Evolutionary conservation across 1,284 basidiomycete species (phyloP), one percentile per base, ranked within the genome.

Genomic region (Rhodotorula sp.): DNA sequence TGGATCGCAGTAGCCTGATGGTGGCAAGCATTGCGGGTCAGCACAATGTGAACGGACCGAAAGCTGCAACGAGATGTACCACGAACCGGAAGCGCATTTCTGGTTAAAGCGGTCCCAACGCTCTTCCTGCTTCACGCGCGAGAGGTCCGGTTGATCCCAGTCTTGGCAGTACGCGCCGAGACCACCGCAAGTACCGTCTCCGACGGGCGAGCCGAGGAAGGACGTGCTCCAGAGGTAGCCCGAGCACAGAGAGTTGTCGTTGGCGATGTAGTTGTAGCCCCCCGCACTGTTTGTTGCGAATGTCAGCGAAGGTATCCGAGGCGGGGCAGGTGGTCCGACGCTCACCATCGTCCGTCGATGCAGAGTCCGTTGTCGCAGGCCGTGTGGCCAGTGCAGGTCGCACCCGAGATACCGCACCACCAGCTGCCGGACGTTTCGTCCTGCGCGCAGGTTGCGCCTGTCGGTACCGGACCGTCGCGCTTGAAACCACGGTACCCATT

Each of bases 121-220:
- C 49, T 70, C 31, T 15, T 52, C 65, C 29, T 26, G n/a, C 16
- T 58, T 51, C 39, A 39, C 8, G 26, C 29, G 31, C 51, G 21
- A 18, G 46, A 51, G n/a, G n/a, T 6, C 26, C 15, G 31, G 7
- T 12, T 26, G 58, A 61, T 20, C n/a, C 43, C 18, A 20, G 62
- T 68, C 70, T 52, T 71, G 66, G 66, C 70, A 71, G 66, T 34
- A 71, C 15, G 66, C 34, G 29, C 59, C 66, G 23, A 63, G 12
- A 23, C 46, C 62, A 43, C 67, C 67, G 57, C 70, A 71, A 43
- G 52, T 48, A n/a, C 67, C 66, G 39, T 10, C 7, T 6, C 26
- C 12, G 39, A 58, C 18, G 51, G 20, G 20, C 21, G 20, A 23
- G 10, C 20, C 21, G 20, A 6, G 3, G 51, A 52, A 52, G 47